Evolutionary conservation across 164 flowering plant genomes (phyloP).

Genomic region (Tetracentron sinense): DNA sequence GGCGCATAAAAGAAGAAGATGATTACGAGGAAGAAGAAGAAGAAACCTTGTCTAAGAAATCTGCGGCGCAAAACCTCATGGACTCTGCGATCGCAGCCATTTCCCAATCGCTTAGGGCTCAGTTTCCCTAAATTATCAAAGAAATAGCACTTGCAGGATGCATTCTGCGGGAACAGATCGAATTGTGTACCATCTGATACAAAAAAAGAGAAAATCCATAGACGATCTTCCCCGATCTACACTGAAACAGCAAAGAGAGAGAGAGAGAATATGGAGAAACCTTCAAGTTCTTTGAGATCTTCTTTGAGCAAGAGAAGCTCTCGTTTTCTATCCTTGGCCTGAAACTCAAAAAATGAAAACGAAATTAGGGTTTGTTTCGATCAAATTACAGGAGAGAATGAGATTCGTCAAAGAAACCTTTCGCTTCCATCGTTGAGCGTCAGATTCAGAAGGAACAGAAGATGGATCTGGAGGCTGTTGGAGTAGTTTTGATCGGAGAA

Average conservation of each 20-base stretch:
- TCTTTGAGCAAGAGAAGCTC: constrained; percentile 62
- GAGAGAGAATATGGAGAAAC: constrained; percentile 19
- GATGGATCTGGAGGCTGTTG: constrained; percentile 12
- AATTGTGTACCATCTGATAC: constrained; percentile 50
- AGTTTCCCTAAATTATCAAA: constrained; percentile 53
- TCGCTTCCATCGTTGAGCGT: constrained; percentile 70
- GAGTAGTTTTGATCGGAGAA: constrained; percentile 54
- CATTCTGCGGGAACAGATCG: constrained; percentile 53
- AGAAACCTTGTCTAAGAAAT: constrained; percentile 78
- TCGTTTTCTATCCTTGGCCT: constrained; percentile 84
- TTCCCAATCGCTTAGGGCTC: constrained; percentile 27
- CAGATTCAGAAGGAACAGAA: constrained; percentile 32
- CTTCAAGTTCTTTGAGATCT: constrained; percentile 72
- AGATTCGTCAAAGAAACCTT: constrained; percentile 42
- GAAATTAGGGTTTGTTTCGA: constrained; percentile 1
- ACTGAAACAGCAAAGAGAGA: not conserved
- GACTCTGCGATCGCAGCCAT: constrained; percentile 32
- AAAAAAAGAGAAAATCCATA: constrained; percentile 3
- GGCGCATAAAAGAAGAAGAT: not conserved
- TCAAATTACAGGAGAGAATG: constrained; percentile 1
- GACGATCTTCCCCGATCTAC: not conserved
- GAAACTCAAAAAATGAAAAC: constrained; percentile 4
- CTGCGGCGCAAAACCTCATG: constrained; percentile 72
- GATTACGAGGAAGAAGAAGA: not conserved
- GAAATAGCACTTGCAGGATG: constrained; percentile 90